Evolutionary conservation across 139 green algal species (phyloP).

Genomic region (Mychonastes homosphaera): DNA sequence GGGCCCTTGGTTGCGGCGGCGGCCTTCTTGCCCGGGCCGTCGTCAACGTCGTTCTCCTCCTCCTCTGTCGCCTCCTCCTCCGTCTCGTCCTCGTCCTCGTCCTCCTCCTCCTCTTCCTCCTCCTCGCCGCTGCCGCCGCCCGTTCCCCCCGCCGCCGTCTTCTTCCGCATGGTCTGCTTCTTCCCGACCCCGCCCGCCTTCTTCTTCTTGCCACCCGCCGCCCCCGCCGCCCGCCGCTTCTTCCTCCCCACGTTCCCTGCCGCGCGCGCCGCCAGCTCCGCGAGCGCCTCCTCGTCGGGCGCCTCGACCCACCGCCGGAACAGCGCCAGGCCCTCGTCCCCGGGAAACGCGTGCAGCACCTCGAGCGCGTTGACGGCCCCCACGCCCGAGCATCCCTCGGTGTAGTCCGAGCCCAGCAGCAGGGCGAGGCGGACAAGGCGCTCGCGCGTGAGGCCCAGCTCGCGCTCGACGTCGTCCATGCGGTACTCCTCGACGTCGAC

Average conservation of each 20-base stretch:
- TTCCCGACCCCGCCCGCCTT: no score
- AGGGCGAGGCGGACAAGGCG: slow-evolving; percentile 65
- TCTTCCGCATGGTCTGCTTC: background rate
- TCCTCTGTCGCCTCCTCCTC: background rate
- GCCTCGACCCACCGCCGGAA: slow-evolving; percentile 58
- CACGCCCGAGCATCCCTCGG: slow-evolving; percentile 34
- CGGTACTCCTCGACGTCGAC: slow-evolving; percentile 85
- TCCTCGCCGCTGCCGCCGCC: background rate
- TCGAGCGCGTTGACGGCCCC: slow-evolving; percentile 96
- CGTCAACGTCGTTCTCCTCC: background rate
- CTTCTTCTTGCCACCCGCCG: background rate
- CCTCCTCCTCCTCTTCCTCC: background rate
- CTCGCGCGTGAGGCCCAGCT: slow-evolving; percentile 69
- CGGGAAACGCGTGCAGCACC: slow-evolving; percentile 69
- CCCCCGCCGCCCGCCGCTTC: background rate
- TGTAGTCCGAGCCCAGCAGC: slow-evolving; percentile 94
- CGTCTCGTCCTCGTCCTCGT: background rate
- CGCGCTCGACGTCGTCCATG: slow-evolving; percentile 54
- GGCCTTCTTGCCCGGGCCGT: background rate
- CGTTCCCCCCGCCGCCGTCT: background rate
- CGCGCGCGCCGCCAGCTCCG: slow-evolving; percentile 7
- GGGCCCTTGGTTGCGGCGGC: background rate
- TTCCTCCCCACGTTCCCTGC: background rate
- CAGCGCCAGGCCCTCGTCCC: slow-evolving; percentile 28
- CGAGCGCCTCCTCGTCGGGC: slow-evolving; percentile 34